Evolutionary conservation across 148 eudicot species (phyloP).

Genomic region (Silene conica): DNA sequence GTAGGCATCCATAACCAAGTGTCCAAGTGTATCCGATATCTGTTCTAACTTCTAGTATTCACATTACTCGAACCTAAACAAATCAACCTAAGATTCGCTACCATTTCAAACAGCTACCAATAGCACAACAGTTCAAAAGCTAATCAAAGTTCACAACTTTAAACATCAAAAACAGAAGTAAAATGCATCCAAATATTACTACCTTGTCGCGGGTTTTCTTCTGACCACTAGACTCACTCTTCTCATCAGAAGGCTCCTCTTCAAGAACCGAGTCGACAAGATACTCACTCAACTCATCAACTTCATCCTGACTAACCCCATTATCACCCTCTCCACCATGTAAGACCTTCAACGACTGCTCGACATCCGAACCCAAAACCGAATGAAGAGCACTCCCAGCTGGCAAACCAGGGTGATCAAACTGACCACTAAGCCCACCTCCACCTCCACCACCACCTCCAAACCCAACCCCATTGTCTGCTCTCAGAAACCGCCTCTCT

Average conservation of each 20-base stretch:
- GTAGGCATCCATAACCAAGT: too few relatives aligned
- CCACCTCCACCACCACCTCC: constrained; percentile 3
- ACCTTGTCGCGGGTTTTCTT: constrained; percentile 82
- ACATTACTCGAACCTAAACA: too few relatives aligned
- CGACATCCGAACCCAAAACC: constrained; percentile 41
- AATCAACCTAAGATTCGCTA: too few relatives aligned
- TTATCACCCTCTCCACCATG: constrained; percentile 30
- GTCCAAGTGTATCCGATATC: too few relatives aligned
- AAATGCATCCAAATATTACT: constrained; percentile 34
- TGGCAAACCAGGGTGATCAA: constrained; percentile 48
- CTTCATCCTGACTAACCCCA: constrained; percentile 25
- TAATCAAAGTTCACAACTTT: not conserved
- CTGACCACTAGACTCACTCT: constrained; percentile 27
- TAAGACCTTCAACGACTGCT: constrained; percentile 42
- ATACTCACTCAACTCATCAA: constrained; percentile 56
- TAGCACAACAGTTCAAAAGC: not conserved
- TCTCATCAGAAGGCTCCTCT: constrained; percentile 49
- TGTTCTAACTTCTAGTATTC: too few relatives aligned
- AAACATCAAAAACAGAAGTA: not conserved
- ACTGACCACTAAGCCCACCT: constrained; percentile 33
- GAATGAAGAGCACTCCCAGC: constrained; percentile 47
- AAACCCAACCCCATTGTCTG: constrained; percentile 23
- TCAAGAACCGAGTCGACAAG: constrained; percentile 39
- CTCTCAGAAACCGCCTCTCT: constrained; percentile 24
- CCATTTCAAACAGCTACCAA: not conserved